Evolutionary conservation across 164 flowering plant species (phyloP), one percentile per base, ranked within the genome.

Genomic region (Magnolia sinica): DNA sequence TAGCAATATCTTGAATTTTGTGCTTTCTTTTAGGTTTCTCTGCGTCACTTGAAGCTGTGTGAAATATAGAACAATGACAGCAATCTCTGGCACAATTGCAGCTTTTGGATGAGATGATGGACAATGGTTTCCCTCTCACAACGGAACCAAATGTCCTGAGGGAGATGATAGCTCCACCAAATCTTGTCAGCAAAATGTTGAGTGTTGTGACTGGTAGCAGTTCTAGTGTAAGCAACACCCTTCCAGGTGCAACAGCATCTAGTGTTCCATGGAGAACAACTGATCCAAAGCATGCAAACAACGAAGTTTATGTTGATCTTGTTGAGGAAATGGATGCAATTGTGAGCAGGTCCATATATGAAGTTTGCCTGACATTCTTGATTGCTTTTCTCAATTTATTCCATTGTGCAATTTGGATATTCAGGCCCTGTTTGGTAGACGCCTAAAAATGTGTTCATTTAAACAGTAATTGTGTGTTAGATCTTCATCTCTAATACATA

Each of bases 31-130:
- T 55, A 22, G 63, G 64, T 72, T 55, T 72, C 74, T 23, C 45
- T 72, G n/a, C 37, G 13, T 24, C 51, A 27, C 59, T 50, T 66
- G 52, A 66, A 63, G 63, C 50, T 65, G 68, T 50, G 75, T 70
- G 77, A 70, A 69, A 70, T 24, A 76, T 76, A 70, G 76, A 68
- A 73, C 70, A 70, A 50, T 80, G 79, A 77, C 74, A 52, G 74
- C 59, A 70, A 67, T 79, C 7, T 76, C 76, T 83, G 77, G 64
- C 81, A 67, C 68, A 73, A 73, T 80, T 89, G 88, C 93, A 96
- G 99, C 93, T 96, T 81, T 86, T 96, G 75, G 99, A 96, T 85
- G 99, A 96, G 90, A 94, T 96, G 99, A 96, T 96, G 81, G 99
- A 94, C 88, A 96, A 96, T 82, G 99, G 99, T 69, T 92, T 94